Evolutionary conservation across 345 rosid species (phyloP), one percentile per base, ranked within the genome.

Genomic region (Cardamine resedifolia): DNA sequence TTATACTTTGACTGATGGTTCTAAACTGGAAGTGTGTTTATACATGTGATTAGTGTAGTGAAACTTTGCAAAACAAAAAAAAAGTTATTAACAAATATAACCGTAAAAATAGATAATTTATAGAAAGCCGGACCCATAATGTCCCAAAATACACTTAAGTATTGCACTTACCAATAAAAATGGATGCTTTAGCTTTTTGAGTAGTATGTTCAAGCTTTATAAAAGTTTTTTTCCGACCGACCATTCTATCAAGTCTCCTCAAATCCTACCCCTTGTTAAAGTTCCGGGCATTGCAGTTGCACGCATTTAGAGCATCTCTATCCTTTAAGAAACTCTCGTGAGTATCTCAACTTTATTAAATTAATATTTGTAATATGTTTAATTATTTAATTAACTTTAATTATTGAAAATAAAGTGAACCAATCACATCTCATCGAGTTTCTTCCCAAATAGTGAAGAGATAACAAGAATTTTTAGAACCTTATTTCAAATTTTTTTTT

Each of bases 201-300:
- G 45, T 39, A 39, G 16, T 39, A n/a, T 39, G 45, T 39, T 15
- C 45, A 39, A 41, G 47, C 47, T 39, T 47, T 61, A 20, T 28
- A 27, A 60, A 61, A 51, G 62, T 51, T 19, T 39, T 39, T 51
- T 6, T 12, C 60, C 44, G 62, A 62, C 75, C 75, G 69, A 71
- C 75, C 61, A 60, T 18, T 11, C 23, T 26, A 24, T 47, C 74
- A 70, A 51, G 66, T 58, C 74, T 21, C 12, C 47, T 70, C 48
- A 58, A 23, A 56, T 43, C 64, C 31, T 58, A 57, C 18, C 1
- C 21, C 20, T 21, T 45, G 15, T 27, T 41, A 2, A 27, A 19
- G 14, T 34, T 7, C 34, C 57, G 65, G 65, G 27, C 56, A 47
- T 31, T 56, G n/a, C 43, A 31, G 12, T 10, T n/a, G 58, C 74